Evolutionary conservation across 768 basidiomycete genomes (phyloP).

Genomic region (Myochromella boudieri): DNA sequence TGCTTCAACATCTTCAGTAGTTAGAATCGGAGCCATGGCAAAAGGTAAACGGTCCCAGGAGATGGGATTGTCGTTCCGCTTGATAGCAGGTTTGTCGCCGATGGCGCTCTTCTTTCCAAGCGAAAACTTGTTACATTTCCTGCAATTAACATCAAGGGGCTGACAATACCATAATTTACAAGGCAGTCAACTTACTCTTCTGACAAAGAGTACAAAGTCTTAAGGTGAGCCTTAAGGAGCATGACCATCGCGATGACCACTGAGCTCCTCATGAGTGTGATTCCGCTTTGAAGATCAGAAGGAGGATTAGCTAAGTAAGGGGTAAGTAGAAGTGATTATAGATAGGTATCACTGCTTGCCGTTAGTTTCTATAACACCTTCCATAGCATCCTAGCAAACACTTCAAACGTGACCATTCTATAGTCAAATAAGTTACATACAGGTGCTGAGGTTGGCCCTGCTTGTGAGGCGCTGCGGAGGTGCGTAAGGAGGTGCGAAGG

Average conservation of each 20-base stretch:
- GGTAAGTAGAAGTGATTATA: background rate
- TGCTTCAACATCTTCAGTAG: constrained; percentile 54
- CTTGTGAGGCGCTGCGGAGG: constrained; percentile 38
- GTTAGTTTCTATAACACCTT: constrained; percentile 11
- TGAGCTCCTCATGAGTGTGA: constrained; percentile 59
- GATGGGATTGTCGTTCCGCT: constrained; percentile 60
- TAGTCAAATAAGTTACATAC: constrained; percentile 1
- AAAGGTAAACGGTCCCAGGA: constrained; percentile 76
- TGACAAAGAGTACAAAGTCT: constrained; percentile 77
- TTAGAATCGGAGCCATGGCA: constrained; percentile 57
- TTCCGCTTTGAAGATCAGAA: constrained; percentile 17
- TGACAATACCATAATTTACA: background rate
- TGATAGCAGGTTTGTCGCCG: constrained; percentile 79
- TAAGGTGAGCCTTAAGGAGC: constrained; percentile 84
- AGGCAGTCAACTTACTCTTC: constrained; percentile 74
- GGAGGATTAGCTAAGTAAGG: constrained; percentile 4
- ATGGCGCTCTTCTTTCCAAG: constrained; percentile 86
- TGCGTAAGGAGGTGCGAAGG: constrained; percentile 70
- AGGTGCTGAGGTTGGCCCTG: constrained; percentile 3
- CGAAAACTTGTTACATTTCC: constrained; percentile 90
- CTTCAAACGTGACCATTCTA: background rate
- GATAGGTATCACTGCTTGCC: constrained; percentile 1
- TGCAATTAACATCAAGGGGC: constrained; percentile 26
- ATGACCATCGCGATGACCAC: constrained; percentile 83
- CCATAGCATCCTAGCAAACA: constrained; percentile 19